Base-by-base conservation (phyloP, 495 filamentous ascomycete species). In the Articulospora tetracladia region DNA sequence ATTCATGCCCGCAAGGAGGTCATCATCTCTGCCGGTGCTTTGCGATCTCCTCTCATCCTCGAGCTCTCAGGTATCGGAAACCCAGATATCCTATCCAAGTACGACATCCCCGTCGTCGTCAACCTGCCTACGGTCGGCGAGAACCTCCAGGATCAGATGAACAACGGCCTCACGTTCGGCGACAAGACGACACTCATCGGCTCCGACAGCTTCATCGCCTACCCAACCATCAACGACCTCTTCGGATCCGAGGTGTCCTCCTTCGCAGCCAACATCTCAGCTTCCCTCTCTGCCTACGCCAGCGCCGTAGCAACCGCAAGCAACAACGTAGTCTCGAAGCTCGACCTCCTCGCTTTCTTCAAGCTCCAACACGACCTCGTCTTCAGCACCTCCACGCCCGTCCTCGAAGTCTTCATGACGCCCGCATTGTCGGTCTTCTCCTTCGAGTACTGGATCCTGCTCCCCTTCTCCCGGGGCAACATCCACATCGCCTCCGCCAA, bases 71-170 rank as follows among this genome's bases (percentile, higher is more conserved):
- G 65, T 12, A 67, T 67, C 53, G 65, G 65, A 0, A 36, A 55
- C 54, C 27, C 28, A 22, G n/a, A 69, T 27, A 64, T 77, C n/a
- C 69, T 79, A 0, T 56, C 63, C 54, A 73, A 74, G 25, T 77
- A 71, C 49, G 81, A 81, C 20, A 76, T 85, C 51, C 64, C 76
- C 68, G 76, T 76, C 17, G 53, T 81, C 12, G 73, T 85, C 28
- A 76, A 85, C 60, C 74, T 83, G 24, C 81, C 81, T 0, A 83
- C 80, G 51, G 81, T 86, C 49, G 83, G 83, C 59, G 74, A 80
- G 23, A 85, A 86, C 68, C 83, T 85, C 73, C 83, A 85, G 59
- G 53, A 55, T 53, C 27, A 55, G 22, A 55, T 23, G 11, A 53
- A 26, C 28, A 30, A 19, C 25, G 22, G 25, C 22, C 25, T 53